Conservation (phyloP, 2,329 filamentous ascomycete species). For the Septoria linicola region DNA sequence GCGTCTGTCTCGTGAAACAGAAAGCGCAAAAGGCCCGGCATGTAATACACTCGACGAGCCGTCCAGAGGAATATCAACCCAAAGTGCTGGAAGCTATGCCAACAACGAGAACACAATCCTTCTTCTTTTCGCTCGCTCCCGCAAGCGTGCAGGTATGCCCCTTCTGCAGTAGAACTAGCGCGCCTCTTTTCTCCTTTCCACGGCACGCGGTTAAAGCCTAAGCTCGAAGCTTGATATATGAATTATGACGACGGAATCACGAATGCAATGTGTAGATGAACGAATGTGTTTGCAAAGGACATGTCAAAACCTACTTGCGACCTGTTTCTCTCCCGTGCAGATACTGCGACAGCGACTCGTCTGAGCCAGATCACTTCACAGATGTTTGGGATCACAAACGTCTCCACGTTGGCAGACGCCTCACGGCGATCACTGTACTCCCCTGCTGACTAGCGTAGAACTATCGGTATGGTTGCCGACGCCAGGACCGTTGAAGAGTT, state of each 20-base stretch:
- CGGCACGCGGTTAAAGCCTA: neutral
- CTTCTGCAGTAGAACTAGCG: neutral
- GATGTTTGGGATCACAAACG: constrained; percentile 4
- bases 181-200: neutral
- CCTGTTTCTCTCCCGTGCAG: too few species aligned
- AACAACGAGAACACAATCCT: too few species aligned
- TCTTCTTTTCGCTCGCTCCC: too few species aligned
- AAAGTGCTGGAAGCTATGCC: too few species aligned
- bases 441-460: constrained; percentile 6
- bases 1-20: neutral
- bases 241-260: neutral
- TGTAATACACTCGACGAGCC: too few species aligned
- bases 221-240: neutral
- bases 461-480: constrained; percentile 1
- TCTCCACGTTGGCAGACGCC: constrained; percentile 3
- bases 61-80: too few species aligned
- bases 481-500: too few species aligned
- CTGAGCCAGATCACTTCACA: too few species aligned
- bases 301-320: too few species aligned
- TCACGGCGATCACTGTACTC: constrained; percentile 5
- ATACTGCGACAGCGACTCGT: too few species aligned
- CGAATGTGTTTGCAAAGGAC: too few species aligned
- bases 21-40: neutral
- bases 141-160: too few species aligned
- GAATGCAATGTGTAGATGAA: neutral